These are phyloP conservation scores for Penicillium sp. DNA, from an alignment of 2,329 filamentous ascomycete species.

Conservation along the genomic window DNA sequence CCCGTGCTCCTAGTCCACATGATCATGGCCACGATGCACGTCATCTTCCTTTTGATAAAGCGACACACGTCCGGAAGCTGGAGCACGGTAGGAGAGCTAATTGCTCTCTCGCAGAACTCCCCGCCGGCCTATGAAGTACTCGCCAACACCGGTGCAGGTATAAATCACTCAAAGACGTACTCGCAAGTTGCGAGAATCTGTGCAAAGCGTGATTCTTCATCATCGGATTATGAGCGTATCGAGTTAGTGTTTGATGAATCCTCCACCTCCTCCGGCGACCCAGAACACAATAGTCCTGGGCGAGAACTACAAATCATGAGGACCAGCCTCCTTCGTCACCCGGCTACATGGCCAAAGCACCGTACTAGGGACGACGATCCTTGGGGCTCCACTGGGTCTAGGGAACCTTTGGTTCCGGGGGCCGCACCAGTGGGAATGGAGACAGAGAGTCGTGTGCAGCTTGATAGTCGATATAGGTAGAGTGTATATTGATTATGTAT, in stretches of 20 bases:
- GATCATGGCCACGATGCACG: not conserved
- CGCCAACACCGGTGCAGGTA: constrained; percentile 9
- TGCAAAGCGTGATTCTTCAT: not conserved
- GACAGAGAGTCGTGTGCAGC: too few relatives aligned
- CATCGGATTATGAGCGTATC: not conserved
- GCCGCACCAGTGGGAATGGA: too few relatives aligned
- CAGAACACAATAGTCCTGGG: not conserved
- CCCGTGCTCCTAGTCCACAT: constrained; percentile 12
- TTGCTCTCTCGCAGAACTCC: constrained; percentile 17
- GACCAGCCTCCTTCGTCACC: not conserved
- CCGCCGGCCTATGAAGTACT: constrained; percentile 3
- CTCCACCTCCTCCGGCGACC: too few relatives aligned
- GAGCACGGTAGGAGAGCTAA: constrained; percentile 11
- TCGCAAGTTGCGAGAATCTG: constrained; percentile 9
- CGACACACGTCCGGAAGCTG: constrained; percentile 12
- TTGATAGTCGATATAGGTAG: too few relatives aligned
- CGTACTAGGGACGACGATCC: too few relatives aligned
- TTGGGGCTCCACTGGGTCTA: too few relatives aligned
- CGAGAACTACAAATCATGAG: not conserved
- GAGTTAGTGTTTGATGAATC: constrained; percentile 9
- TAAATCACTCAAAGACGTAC: constrained; percentile 8
- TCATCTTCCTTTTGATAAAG: constrained; percentile 2
- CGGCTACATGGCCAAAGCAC: constrained; percentile 10
- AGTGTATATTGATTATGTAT: too few relatives aligned
- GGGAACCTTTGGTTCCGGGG: too few relatives aligned